These are phyloP conservation scores for Solanum appendiculatum DNA, from an alignment of 257 asterid genomes.

Conservation along the genomic window DNA sequence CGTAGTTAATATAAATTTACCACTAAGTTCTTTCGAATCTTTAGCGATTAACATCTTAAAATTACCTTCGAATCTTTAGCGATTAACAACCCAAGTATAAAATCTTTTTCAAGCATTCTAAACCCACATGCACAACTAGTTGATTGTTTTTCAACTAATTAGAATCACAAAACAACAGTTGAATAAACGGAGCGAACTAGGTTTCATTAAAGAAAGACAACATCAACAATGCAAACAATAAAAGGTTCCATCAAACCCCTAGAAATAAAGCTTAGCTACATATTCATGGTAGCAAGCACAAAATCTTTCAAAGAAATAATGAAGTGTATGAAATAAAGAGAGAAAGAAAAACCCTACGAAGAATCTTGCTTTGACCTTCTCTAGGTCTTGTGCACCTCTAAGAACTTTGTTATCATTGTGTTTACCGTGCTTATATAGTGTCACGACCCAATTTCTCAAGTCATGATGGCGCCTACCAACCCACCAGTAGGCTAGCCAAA, in stretches of 20 bases:
- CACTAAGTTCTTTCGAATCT: background rate
- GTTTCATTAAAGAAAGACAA: background rate
- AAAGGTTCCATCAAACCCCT: background rate
- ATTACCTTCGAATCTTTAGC: background rate
- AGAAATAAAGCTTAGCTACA: background rate
- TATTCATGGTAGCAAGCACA: background rate
- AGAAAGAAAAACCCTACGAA: background rate
- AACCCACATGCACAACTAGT: background rate
- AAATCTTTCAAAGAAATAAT: background rate
- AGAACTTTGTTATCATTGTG: background rate
- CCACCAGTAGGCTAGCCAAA: too few species aligned
- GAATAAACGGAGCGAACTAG: background rate
- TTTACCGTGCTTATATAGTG: background rate
- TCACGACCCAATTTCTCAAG: too few species aligned
- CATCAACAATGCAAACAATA: background rate
- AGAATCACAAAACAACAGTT: background rate
- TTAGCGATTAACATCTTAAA: background rate
- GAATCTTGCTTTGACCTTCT: background rate
- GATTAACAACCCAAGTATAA: background rate
- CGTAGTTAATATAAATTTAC: background rate
- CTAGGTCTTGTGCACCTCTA: background rate
- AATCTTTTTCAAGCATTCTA: background rate
- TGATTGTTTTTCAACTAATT: background rate
- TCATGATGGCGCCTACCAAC: too few species aligned
- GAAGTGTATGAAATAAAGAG: background rate